phyloP scores from a whole-genome alignment of 2,329 filamentous ascomycete species.

The Mycocentrospora acerina region DNA sequence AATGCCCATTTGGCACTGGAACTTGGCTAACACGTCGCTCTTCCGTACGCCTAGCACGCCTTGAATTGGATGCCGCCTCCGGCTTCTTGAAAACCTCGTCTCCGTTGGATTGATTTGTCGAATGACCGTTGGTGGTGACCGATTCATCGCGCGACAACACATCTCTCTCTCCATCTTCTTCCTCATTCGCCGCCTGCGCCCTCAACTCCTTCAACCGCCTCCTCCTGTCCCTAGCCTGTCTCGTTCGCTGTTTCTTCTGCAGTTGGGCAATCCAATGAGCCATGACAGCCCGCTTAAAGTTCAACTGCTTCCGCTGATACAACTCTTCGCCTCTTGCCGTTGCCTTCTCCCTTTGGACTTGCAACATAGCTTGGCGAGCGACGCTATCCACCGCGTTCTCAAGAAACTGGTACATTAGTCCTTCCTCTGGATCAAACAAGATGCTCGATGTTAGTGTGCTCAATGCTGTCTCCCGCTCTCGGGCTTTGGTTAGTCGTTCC shows the following conservation, averaged over 20 bases:
- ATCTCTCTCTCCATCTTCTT: constrained; percentile 1
- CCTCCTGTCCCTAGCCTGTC: constrained; percentile 24
- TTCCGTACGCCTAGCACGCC: constrained; percentile 20
- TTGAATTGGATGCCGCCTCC: constrained; percentile 14
- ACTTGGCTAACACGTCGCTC: constrained; percentile 10
- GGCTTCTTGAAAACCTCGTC: constrained; percentile 15
- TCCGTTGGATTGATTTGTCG: constrained; percentile 7
- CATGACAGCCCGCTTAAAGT: constrained; percentile 21
- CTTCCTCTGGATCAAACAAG: constrained; percentile 40
- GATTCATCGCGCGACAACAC: constrained; percentile 6
- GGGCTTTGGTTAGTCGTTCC: constrained; percentile 13
- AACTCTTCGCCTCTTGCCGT: constrained; percentile 20
- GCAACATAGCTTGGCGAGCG: constrained; percentile 36
- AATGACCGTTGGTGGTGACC: constrained; percentile 2
- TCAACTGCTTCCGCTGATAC: constrained; percentile 15
- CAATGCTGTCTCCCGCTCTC: constrained; percentile 23
- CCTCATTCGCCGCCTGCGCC: constrained; percentile 10
- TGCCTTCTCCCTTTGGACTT: constrained; percentile 34
- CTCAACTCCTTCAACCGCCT: constrained; percentile 25
- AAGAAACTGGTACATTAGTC: constrained; percentile 49
- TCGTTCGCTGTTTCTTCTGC: constrained; percentile 26
- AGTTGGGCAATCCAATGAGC: constrained; percentile 25
- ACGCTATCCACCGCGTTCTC: constrained; percentile 42
- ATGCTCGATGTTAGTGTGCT: constrained; percentile 41
- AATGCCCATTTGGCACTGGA: background rate